A percentile compares a stretch with the other conserved stretches of the same genome.
Conservation (phyloP, 2,329 filamentous ascomycete species). For the Magnaporthales sp. region DNA sequence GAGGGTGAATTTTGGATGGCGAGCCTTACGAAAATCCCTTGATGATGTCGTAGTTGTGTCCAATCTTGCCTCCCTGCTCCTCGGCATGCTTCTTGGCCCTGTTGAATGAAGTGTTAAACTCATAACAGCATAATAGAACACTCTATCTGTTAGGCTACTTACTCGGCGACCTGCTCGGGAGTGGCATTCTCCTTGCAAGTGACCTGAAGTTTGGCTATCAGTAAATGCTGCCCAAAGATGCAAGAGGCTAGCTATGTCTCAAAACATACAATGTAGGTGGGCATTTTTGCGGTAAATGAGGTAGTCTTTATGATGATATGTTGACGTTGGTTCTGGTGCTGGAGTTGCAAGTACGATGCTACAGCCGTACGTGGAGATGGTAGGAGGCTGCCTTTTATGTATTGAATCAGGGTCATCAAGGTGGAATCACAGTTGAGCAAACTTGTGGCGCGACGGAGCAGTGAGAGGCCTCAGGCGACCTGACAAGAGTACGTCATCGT, state of each 20-base stretch:
- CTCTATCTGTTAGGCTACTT: conserved; percentile 17
- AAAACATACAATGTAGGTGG: conserved; percentile 14
- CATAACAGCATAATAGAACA: neutral
- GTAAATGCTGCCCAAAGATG: too few species aligned
- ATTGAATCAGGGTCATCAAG: neutral
- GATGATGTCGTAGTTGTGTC: conserved; percentile 76
- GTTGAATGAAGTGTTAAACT: conserved; percentile 4
- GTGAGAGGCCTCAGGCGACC: neutral
- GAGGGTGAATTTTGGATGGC: neutral
- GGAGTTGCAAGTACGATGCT: neutral
- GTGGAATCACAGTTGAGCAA: neutral
- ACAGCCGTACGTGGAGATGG: neutral
- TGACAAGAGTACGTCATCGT: neutral
- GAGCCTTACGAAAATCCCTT: conserved; percentile 81
- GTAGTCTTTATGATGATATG: neutral
- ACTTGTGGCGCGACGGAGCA: neutral
- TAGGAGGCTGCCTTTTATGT: conserved; percentile 4
- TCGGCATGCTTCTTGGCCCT: conserved; percentile 70
- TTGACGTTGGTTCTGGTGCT: neutral
- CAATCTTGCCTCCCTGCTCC: conserved; percentile 75
- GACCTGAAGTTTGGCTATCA: conserved; percentile 50
- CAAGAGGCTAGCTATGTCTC: neutral
- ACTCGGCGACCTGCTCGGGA: conserved; percentile 60
- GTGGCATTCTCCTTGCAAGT: conserved; percentile 67
- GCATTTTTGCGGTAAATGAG: conserved; percentile 10